Conservation (phyloP, 371 early-diverging fungal genomes). For the Batkoa obscura region DNA sequence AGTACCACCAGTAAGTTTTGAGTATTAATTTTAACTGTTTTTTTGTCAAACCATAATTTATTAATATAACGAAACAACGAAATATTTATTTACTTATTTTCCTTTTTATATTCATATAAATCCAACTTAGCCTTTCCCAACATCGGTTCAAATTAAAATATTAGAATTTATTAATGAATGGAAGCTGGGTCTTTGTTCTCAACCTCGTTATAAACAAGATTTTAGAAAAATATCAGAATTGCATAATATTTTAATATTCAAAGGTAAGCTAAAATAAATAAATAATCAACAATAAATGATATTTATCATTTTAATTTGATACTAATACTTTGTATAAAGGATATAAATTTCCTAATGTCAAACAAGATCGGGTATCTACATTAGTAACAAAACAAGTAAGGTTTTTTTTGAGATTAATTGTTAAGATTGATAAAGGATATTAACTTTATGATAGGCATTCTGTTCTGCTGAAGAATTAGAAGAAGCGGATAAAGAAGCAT, state of each 20-base stretch:
- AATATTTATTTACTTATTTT: too few species aligned
- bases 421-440: too few species aligned
- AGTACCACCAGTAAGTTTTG: conserved; percentile 24
- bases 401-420: too few species aligned
- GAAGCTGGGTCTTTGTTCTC: conserved; percentile 62
- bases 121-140: conserved; percentile 13
- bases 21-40: too few species aligned
- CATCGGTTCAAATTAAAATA: conserved; percentile 56
- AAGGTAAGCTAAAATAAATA: conserved; percentile 10
- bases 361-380: conserved; percentile 35
- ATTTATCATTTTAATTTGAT: too few species aligned
- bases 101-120: too few species aligned
- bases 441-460: conserved; percentile 14
- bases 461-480: conserved; percentile 84
- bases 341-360: conserved; percentile 71
- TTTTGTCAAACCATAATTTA: too few species aligned
- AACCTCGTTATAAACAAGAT: conserved; percentile 72
- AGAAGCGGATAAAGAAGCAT: conserved; percentile 71
- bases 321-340: conserved; percentile 13
- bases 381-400: conserved; percentile 25
- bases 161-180: conserved; percentile 83
- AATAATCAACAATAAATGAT: too few species aligned
- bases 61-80: too few species aligned
- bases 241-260: conserved; percentile 64
- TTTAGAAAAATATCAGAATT: conserved; percentile 79